phyloP scores from a whole-genome alignment of 306 rosid species.

The Quercus berberidifolia region DNA sequence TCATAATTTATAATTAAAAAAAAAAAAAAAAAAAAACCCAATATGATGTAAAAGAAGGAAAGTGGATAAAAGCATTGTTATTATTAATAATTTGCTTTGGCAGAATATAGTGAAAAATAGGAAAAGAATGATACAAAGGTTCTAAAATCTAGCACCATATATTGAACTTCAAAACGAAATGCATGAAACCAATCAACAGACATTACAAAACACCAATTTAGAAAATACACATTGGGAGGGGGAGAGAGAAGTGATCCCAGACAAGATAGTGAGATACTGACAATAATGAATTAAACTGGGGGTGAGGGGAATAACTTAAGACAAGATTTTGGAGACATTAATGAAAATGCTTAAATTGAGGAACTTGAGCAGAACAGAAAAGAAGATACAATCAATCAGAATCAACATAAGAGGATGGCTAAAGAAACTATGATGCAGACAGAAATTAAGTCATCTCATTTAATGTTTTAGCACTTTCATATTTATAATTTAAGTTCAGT shows the following conservation, averaged over 20 bases:
- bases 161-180: neutral
- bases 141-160: neutral
- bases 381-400: neutral
- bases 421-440: neutral
- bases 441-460: neutral
- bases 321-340: too few species aligned
- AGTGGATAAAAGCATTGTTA: neutral
- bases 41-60: neutral
- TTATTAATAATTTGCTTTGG: neutral
- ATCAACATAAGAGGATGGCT: neutral
- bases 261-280: neutral
- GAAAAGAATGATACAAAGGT: neutral
- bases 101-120: neutral
- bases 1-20: neutral
- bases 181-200: neutral
- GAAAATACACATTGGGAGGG: neutral
- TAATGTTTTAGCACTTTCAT: neutral
- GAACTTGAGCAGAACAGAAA: neutral
- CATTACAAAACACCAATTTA: neutral
- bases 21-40: neutral
- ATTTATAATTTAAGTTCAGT: neutral
- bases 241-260: neutral
- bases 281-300: neutral
- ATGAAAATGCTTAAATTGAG: neutral
- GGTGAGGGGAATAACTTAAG: neutral